Conservation (phyloP, 495 filamentous ascomycete species). For the Annulohypoxylon nitens region DNA sequence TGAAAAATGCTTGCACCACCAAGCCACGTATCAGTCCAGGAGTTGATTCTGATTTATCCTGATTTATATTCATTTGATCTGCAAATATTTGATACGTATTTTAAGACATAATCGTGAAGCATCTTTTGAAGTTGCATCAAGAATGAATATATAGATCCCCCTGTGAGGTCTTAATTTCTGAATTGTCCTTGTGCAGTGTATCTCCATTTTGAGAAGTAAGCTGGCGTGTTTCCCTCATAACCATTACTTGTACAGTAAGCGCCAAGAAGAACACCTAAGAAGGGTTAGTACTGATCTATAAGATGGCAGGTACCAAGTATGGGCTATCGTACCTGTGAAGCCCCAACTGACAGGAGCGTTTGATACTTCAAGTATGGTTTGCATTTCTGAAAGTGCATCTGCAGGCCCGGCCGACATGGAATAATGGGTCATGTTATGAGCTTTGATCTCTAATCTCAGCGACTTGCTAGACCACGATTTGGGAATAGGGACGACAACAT, state of each 20-base stretch:
- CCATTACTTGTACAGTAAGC: constrained; percentile 68
- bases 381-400: constrained; percentile 47
- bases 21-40: no score
- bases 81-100: no score
- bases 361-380: constrained; percentile 53
- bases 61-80: no score
- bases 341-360: constrained; percentile 63
- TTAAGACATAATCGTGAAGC: no score
- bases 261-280: constrained; percentile 57
- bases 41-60: no score
- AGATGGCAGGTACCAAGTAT: neutral
- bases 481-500: constrained; percentile 50
- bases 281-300: constrained; percentile 19
- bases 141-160: no score
- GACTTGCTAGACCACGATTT: constrained; percentile 50
- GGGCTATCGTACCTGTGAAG: constrained; percentile 58
- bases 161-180: constrained; percentile 40
- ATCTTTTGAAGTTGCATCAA: no score
- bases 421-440: constrained; percentile 62
- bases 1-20: no score
- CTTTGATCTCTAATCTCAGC: constrained; percentile 60
- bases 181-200: constrained; percentile 61
- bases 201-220: constrained; percentile 62
- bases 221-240: constrained; percentile 54
- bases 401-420: constrained; percentile 59